Base-by-base conservation (phyloP, 2,329 filamentous ascomycete species). In the Uncinocarpus reesii region DNA sequence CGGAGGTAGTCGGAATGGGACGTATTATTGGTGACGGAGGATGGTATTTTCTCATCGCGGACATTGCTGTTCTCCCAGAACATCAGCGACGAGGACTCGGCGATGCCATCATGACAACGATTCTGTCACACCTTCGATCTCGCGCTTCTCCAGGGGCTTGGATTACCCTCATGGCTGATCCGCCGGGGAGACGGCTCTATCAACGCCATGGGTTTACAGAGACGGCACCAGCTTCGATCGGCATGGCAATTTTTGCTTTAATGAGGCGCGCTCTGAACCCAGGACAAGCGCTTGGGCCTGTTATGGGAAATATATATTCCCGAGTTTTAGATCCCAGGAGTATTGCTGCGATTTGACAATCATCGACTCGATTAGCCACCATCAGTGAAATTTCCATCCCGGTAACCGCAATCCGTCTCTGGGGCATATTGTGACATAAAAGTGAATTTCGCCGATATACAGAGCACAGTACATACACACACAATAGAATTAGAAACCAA, bases 1-100 rank as follows among this genome's bases (percentile, higher is more conserved):
- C 24, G 6, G 36, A 50, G n/a, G 47, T 56, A 0, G 63, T 76
- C 4, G 73, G 62, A 0, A 76, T 76, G 73, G 73, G 72, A 42
- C 67, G 74, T 16, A 62, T 76, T 21, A 62, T 75, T 48, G 70
- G 72, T 10, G 74, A 77, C 52, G 73, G 73, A 5, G 69, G 68
- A 4, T 72, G 73, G 62, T 75, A 76, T 53, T 73, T 76, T 45
- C 60, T 69, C 36, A 64, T 77, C 42, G 68, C 68, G 16, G 73
- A 77, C 54, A 71, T 77, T 59, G 71, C 69, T 1, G 69, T 74
- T n/a, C 61, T 72, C 38, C 70, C 72, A 4, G 64, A 61, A 6
- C 72, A 77, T 50, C 73, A 73, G 52, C 65, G 69, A 8, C 66
- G 64, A 43, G 73, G 74, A 0, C 56, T 77, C 1, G 74, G 69